phyloP scores from a whole-genome alignment of 192 early-diverging fungal genomes.

The Coemansia nantahalensis region DNA sequence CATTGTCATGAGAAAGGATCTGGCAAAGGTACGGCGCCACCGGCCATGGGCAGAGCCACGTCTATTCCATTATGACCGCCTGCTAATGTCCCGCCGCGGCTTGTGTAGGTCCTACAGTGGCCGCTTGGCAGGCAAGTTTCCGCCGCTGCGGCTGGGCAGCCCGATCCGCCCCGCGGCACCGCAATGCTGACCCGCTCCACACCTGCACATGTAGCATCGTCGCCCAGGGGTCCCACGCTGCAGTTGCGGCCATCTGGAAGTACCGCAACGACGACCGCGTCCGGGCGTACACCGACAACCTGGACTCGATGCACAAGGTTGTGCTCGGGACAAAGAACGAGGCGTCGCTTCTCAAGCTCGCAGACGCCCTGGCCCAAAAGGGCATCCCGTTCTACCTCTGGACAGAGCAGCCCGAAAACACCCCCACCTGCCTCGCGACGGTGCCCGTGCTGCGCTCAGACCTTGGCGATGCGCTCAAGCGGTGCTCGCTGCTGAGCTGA shows the following conservation, averaged over 20 bases:
- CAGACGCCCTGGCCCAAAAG: constrained; percentile 54
- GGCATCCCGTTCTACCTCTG: constrained; percentile 63
- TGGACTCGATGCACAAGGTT: constrained; percentile 76
- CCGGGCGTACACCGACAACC: constrained; percentile 57
- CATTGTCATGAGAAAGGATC: constrained; percentile 75
- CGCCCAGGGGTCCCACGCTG: constrained; percentile 71
- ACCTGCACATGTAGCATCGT: constrained; percentile 55
- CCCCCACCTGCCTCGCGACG: constrained; percentile 69
- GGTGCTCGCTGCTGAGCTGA: constrained; percentile 41
- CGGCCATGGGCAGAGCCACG: no score
- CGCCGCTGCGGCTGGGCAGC: no score
- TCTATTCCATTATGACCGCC: no score
- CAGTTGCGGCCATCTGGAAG: constrained; percentile 63
- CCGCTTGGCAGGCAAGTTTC: constrained; percentile 69
- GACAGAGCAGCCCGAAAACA: constrained; percentile 78
- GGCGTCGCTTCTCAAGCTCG: constrained; percentile 58
- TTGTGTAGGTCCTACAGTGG: constrained; percentile 56
- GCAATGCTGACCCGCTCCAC: neutral
- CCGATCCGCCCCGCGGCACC: no score
- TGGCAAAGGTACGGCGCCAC: constrained; percentile 54
- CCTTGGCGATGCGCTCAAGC: constrained; percentile 50
- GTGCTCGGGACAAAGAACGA: constrained; percentile 72
- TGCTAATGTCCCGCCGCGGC: no score
- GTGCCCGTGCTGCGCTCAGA: constrained; percentile 59
- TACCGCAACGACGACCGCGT: constrained; percentile 60